Percentiles rank a stretch among this genome's conserved stretches.
phyloP scores from a whole-genome alignment of 352 stramenopile genomes.

The Phytophthora pisi region DNA sequence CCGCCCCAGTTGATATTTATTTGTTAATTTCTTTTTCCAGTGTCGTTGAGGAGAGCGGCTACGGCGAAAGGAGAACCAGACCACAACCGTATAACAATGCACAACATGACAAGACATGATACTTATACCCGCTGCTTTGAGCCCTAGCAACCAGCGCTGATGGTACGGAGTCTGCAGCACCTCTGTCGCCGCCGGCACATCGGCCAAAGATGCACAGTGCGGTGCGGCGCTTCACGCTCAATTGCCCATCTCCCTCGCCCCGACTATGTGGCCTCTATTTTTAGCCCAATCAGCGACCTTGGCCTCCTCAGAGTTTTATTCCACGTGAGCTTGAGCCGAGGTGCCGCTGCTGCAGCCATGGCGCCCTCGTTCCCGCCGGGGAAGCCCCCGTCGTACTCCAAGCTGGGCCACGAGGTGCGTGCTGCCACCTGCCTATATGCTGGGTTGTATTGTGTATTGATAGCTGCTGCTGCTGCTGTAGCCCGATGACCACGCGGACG shows the following conservation, averaged over 20 bases:
- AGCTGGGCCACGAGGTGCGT: constrained; percentile 73
- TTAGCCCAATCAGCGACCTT: constrained; percentile 30
- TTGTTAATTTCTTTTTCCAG: constrained; percentile 25
- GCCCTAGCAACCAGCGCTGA: neutral
- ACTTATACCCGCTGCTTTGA: too few species aligned
- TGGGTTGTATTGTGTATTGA: constrained; percentile 1
- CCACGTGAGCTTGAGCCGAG: constrained; percentile 1
- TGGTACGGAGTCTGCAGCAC: too few species aligned
- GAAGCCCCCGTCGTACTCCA: constrained; percentile 72
- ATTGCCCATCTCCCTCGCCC: constrained; percentile 11
- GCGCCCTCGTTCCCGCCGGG: constrained; percentile 61
- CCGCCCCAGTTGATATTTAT: constrained; percentile 38
- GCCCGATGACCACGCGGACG: constrained; percentile 55
- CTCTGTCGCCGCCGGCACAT: too few species aligned
- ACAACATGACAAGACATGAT: neutral
- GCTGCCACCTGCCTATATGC: neutral
- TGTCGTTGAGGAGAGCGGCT: constrained; percentile 23
- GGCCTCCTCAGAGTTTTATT: neutral
- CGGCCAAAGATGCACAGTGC: constrained; percentile 21
- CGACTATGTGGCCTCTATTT: constrained; percentile 27
- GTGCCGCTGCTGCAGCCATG: constrained; percentile 36
- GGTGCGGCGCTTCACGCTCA: constrained; percentile 13
- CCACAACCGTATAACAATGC: constrained; percentile 6
- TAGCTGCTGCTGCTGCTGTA: constrained; percentile 15
- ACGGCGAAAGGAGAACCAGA: constrained; percentile 14